Evolutionary conservation across 1,284 basidiomycete species (phyloP).

Genomic region (Farysia itapuensis): DNA sequence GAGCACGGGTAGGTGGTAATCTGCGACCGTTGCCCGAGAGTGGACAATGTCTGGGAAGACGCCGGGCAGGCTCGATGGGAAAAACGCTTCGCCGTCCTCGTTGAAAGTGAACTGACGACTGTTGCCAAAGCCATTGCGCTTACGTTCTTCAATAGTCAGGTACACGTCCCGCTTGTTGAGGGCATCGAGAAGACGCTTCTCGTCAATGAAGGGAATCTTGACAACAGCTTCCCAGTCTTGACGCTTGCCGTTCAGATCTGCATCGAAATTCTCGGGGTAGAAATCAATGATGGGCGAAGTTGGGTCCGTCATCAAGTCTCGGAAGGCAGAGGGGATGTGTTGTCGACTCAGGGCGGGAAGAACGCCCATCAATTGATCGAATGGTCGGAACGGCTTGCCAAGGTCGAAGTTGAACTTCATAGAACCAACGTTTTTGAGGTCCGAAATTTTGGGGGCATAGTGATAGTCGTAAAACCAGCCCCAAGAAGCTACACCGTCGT

Average conservation of each 20-base stretch:
- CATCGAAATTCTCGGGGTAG: conserved; percentile 87
- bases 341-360: conserved; percentile 85
- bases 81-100: conserved; percentile 65
- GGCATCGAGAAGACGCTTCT: conserved; percentile 74
- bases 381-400: conserved; percentile 88
- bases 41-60: conserved; percentile 90
- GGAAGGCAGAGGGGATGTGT: conserved; percentile 80
- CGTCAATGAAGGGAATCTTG: conserved; percentile 97
- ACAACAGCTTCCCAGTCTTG: conserved; percentile 98
- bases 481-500: conserved; percentile 94
- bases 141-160: conserved; percentile 77
- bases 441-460: conserved; percentile 75
- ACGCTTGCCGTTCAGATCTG: conserved; percentile 96
- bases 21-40: conserved; percentile 75
- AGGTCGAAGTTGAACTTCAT: conserved; percentile 84
- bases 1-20: conserved; percentile 79
- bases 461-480: conserved; percentile 99
- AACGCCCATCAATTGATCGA: conserved; percentile 97
- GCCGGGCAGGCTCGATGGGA: conserved; percentile 87
- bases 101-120: conserved; percentile 79
- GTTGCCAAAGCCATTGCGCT: conserved; percentile 77
- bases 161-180: conserved; percentile 70
- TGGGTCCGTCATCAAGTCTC: conserved; percentile 86
- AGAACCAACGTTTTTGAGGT: conserved; percentile 74
- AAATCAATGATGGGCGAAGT: conserved; percentile 91